A percentile compares a stretch with the other conserved stretches of the same genome.
phyloP scores from a whole-genome alignment of 139 green algal genomes.

The Closterium sp. region DNA sequence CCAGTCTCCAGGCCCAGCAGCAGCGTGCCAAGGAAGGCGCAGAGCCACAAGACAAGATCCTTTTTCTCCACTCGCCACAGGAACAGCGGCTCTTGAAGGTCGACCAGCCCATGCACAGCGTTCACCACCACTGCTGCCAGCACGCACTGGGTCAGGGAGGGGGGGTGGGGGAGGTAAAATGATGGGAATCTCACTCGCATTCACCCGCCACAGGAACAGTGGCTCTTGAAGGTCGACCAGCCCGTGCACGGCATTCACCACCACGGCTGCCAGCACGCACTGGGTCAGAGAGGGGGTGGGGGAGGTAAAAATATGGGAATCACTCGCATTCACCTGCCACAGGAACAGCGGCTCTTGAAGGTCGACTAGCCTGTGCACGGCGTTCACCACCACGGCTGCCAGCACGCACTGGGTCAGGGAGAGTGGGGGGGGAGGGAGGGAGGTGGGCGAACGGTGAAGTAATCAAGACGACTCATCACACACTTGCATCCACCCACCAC shows the following conservation, averaged over 20 bases:
- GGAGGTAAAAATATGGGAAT: too few species aligned
- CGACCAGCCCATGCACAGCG: conserved; percentile 51
- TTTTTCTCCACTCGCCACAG: conserved; percentile 49
- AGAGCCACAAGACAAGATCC: conserved; percentile 48
- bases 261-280: conserved; percentile 51
- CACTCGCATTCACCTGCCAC: too few species aligned
- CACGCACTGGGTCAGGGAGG: conserved; percentile 24
- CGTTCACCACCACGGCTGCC: too few species aligned
- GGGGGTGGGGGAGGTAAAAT: background rate
- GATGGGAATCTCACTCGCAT: background rate
- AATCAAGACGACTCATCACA: too few species aligned
- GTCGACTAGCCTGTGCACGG: too few species aligned
- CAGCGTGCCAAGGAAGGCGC: conserved; percentile 64
- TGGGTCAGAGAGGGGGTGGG: background rate
- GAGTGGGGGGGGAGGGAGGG: too few species aligned
- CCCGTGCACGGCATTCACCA: conserved; percentile 49
- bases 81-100: conserved; percentile 51
- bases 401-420: too few species aligned
- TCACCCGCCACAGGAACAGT: conserved; percentile 50
- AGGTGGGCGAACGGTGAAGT: too few species aligned
- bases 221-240: conserved; percentile 51
- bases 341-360: too few species aligned
- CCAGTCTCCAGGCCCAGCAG: conserved; percentile 69
- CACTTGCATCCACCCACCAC: too few species aligned
- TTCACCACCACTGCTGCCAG: conserved; percentile 55